Evolutionary conservation across 2,329 filamentous ascomycete genomes (phyloP).

Genomic region (Colletotrichum phormii): DNA sequence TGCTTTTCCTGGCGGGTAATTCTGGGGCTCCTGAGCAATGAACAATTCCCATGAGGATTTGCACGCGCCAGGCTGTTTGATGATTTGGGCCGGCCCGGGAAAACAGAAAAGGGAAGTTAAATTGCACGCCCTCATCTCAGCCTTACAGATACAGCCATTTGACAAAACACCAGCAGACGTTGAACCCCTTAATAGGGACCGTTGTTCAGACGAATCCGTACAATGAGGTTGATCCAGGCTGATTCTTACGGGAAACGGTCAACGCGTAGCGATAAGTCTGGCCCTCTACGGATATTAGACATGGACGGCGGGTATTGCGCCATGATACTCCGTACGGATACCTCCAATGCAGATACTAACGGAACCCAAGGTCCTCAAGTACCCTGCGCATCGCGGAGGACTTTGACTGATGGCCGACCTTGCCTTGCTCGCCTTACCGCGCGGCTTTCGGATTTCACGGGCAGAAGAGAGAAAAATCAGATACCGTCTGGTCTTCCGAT

Average conservation of each 20-base stretch:
- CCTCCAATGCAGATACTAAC: no score
- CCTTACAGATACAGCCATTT: neutral
- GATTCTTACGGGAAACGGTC: neutral
- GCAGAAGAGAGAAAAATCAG: neutral
- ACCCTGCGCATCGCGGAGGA: neutral
- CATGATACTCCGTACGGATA: no score
- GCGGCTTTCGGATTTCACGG: neutral
- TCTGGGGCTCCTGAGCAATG: constrained; percentile 16
- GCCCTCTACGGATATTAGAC: neutral
- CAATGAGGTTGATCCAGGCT: neutral
- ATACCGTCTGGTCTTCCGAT: constrained; percentile 14
- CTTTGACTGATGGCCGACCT: neutral
- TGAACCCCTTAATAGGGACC: neutral
- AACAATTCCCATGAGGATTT: neutral
- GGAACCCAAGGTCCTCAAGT: neutral
- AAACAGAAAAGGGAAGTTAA: neutral
- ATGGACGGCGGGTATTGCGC: neutral
- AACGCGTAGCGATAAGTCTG: no score
- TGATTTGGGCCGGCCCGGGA: neutral
- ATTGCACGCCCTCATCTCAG: neutral
- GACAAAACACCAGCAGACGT: neutral
- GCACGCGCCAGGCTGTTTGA: neutral
- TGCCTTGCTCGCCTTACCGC: neutral
- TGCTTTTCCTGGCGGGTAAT: constrained; percentile 14
- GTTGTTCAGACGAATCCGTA: neutral